phyloP scores from a whole-genome alignment of 257 asterid genomes.

The Solanum bulbocastanum region DNA sequence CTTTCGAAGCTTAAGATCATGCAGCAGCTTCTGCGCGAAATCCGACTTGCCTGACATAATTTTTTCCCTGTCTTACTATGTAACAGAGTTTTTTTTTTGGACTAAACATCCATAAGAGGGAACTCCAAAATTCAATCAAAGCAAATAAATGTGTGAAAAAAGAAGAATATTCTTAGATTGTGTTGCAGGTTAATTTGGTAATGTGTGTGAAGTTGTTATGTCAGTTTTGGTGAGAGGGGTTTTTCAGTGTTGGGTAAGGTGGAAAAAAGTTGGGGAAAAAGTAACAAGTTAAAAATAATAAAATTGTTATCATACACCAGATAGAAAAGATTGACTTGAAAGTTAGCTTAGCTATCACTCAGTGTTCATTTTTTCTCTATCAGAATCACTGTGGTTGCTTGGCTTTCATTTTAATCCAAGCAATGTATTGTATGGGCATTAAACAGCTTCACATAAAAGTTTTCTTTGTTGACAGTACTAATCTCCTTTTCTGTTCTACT shows the following conservation, averaged over 20 bases:
- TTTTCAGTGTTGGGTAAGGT: conserved; percentile 24
- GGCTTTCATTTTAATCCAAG: conserved; percentile 32
- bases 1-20: conserved; percentile 66
- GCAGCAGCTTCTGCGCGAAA: conserved; percentile 82
- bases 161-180: conserved; percentile 17
- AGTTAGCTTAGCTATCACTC: conserved; percentile 14
- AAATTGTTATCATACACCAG: not conserved
- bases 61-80: not conserved
- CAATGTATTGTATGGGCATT: conserved; percentile 9
- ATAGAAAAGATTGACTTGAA: conserved; percentile 23
- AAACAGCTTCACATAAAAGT: not conserved
- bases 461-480: not conserved
- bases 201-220: conserved; percentile 6
- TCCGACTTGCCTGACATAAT: conserved; percentile 57
- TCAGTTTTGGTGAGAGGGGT: conserved; percentile 19
- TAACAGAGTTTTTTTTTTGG: not conserved
- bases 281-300: not conserved
- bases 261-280: not conserved
- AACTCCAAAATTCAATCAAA: not conserved
- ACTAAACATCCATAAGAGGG: not conserved
- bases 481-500: not conserved
- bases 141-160: not conserved
- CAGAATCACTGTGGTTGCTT: conserved; percentile 4
- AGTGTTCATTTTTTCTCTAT: not conserved
- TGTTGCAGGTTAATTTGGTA: conserved; percentile 11